These are phyloP conservation scores for Blastocystis hominis DNA, from an alignment of 352 stramenopile genomes.

Conservation along the genomic window DNA sequence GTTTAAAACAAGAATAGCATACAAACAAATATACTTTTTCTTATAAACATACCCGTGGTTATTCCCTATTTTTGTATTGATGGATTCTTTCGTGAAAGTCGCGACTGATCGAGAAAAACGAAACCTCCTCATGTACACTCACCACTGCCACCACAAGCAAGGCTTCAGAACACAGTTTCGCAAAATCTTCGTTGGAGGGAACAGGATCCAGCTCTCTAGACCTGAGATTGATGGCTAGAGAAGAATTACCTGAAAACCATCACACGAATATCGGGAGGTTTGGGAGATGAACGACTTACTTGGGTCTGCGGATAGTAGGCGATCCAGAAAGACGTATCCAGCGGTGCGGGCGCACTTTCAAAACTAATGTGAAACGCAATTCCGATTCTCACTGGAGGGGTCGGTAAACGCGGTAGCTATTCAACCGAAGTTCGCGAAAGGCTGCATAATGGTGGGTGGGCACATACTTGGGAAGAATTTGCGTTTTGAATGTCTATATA, in stretches of 20 bases:
- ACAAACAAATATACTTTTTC: not conserved
- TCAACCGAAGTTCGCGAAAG: not conserved
- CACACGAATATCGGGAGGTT: not conserved
- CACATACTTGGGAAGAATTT: not conserved
- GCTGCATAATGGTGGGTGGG: not conserved
- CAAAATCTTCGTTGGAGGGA: not conserved
- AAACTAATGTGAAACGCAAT: not conserved
- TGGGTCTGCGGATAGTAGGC: slow-evolving; percentile 2
- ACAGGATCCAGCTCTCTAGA: not conserved
- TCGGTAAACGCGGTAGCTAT: slow-evolving; percentile 8
- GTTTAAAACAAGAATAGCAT: not conserved
- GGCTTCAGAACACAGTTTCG: not conserved
- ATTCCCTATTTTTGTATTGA: not conserved
- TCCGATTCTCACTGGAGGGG: not conserved
- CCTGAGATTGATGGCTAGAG: not conserved
- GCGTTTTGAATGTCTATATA: not conserved
- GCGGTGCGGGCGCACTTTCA: not conserved
- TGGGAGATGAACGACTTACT: not conserved
- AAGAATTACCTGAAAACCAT: not conserved
- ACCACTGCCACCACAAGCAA: not conserved
- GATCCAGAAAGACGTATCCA: not conserved
- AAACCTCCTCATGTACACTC: not conserved
- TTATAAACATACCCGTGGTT: not conserved
- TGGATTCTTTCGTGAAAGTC: not conserved
- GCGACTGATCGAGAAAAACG: not conserved